Conservation (phyloP, 352 stramenopile genomes). For the Phytopythium chamaehyphon region DNA sequence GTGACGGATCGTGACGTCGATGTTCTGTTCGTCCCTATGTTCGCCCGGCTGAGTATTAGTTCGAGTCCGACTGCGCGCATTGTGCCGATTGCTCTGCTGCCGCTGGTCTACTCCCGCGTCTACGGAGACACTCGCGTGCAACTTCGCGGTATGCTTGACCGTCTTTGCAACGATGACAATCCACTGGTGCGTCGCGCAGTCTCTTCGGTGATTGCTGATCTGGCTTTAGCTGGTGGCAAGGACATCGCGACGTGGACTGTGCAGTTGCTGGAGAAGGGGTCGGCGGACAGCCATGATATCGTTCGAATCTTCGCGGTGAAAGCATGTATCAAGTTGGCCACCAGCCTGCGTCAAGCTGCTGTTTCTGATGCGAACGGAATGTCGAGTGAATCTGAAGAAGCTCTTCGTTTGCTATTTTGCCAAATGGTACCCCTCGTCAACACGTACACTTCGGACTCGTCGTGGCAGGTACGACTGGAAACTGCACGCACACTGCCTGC, state of each 20-base stretch:
- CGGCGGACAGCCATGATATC: slow-evolving; percentile 82
- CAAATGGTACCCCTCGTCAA: slow-evolving; percentile 88
- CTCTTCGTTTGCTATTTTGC: slow-evolving; percentile 63
- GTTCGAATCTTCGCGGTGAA: slow-evolving; percentile 86
- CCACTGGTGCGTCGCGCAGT: slow-evolving; percentile 79
- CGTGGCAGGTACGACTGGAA: slow-evolving; percentile 85
- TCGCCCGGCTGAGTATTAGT: slow-evolving; percentile 78
- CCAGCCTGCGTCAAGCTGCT: slow-evolving; percentile 38
- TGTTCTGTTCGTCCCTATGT: slow-evolving; percentile 70
- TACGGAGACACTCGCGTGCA: slow-evolving; percentile 72
- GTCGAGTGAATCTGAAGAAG: slow-evolving; percentile 19
- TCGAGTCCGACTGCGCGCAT: slow-evolving; percentile 82
- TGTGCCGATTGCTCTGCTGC: slow-evolving; percentile 71
- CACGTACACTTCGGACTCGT: slow-evolving; percentile 83
- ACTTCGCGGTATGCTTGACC: slow-evolving; percentile 83
- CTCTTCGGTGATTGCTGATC: slow-evolving; percentile 76
- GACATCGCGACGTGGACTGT: slow-evolving; percentile 63
- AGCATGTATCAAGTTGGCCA: slow-evolving; percentile 69
- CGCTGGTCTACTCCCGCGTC: slow-evolving; percentile 73
- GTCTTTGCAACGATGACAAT: slow-evolving; percentile 85
- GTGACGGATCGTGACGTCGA: slow-evolving; percentile 59
- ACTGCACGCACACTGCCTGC: slow-evolving; percentile 63
- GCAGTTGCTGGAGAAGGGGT: slow-evolving; percentile 76
- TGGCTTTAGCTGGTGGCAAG: slow-evolving; percentile 51
- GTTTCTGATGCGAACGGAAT: not conserved